Evolutionary conservation across 208 protist species (phyloP).

Genomic region (Angomonas deanei): DNA sequence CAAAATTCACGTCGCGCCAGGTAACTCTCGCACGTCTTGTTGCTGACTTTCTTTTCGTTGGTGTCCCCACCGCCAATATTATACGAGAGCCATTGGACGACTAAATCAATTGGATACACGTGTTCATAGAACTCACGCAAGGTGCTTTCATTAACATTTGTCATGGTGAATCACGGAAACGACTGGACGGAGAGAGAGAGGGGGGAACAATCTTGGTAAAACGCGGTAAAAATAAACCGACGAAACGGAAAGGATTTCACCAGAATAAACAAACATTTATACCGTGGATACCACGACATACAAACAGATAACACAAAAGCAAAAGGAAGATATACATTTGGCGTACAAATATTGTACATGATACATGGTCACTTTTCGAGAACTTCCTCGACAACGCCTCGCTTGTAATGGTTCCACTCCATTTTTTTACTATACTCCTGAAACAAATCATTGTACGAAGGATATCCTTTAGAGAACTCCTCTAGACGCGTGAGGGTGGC

Average conservation of each 20-base stretch:
- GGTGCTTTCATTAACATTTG: slow-evolving; percentile 59
- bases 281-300: not conserved
- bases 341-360: slow-evolving; percentile 2
- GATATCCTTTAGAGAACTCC: slow-evolving; percentile 57
- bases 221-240: not conserved
- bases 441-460: slow-evolving; percentile 35
- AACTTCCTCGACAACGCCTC: slow-evolving; percentile 28
- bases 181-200: slow-evolving; percentile 9
- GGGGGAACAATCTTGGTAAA: not conserved
- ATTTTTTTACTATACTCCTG: slow-evolving; percentile 37
- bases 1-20: slow-evolving; percentile 84
- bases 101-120: slow-evolving; percentile 77
- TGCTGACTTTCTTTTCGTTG: not conserved
- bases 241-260: not conserved
- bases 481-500: slow-evolving; percentile 20
- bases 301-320: too few species aligned
- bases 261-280: not conserved
- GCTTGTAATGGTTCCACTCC: slow-evolving; percentile 30
- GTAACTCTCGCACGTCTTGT: slow-evolving; percentile 30
- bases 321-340: too few species aligned
- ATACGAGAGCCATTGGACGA: slow-evolving; percentile 80
- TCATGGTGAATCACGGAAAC: not conserved
- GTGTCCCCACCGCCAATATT: slow-evolving; percentile 11
- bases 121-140: slow-evolving; percentile 87
- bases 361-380: not conserved